phyloP scores from a whole-genome alignment of 768 basidiomycete species.

The Mycena crocata region DNA sequence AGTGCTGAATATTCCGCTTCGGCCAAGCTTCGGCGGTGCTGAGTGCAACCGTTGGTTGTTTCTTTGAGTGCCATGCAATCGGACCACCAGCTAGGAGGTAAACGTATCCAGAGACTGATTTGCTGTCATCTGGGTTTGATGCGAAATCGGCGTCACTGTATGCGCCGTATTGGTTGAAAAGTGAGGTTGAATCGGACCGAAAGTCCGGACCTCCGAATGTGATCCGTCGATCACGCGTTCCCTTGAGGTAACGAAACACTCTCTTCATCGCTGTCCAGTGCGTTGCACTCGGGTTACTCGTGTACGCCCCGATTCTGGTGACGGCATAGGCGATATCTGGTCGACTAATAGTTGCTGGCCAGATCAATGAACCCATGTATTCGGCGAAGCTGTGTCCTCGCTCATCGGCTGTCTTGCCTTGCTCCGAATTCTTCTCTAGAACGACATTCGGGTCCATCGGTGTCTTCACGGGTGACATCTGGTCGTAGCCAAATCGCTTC shows the following conservation, averaged over 20 bases:
- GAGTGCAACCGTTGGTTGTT: conserved; percentile 2
- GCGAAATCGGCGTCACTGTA: too few relatives aligned
- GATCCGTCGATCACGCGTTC: too few relatives aligned
- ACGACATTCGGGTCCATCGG: background rate
- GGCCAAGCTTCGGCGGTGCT: too few relatives aligned
- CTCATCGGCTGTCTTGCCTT: background rate
- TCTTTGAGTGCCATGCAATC: too few relatives aligned
- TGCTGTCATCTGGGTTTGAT: too few relatives aligned
- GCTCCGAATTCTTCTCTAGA: background rate
- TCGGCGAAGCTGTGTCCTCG: background rate
- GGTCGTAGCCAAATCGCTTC: background rate
- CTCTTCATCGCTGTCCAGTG: conserved; percentile 8
- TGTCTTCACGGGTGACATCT: background rate
- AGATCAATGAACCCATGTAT: conserved; percentile 39
- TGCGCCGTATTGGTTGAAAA: too few relatives aligned
- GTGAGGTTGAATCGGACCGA: too few relatives aligned
- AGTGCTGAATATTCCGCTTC: background rate
- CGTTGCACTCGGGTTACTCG: background rate
- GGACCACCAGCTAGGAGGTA: too few relatives aligned
- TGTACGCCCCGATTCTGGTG: background rate
- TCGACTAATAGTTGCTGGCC: conserved; percentile 24
- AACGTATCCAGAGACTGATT: too few relatives aligned
- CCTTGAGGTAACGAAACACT: background rate
- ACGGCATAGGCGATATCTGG: too few relatives aligned
- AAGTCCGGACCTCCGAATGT: too few relatives aligned